These are phyloP conservation scores for Musa itinerans DNA, from an alignment of 176 grass and related monocot species.

Conservation along the genomic window DNA sequence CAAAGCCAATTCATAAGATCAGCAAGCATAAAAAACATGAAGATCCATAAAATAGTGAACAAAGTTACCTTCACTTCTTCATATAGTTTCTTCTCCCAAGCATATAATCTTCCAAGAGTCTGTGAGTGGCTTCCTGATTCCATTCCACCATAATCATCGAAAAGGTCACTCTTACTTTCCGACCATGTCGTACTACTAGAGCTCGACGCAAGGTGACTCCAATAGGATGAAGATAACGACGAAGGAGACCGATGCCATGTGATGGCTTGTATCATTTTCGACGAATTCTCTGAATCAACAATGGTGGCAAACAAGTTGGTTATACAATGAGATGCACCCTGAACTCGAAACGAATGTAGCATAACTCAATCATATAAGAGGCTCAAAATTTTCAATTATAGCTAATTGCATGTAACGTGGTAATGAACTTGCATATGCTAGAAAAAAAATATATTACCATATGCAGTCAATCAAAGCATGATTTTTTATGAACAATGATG, in stretches of 20 bases:
- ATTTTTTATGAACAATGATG: no score
- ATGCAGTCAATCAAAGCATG: no score
- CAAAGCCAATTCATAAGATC: no score
- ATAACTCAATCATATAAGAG: slow-evolving; percentile 17
- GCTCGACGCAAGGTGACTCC: slow-evolving; percentile 50
- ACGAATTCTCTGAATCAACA: slow-evolving; percentile 64
- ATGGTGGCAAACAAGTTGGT: slow-evolving; percentile 24
- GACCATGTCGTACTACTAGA: slow-evolving; percentile 62
- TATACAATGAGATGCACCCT: slow-evolving; percentile 7
- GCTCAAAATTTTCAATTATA: background rate
- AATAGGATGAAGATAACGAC: slow-evolving; percentile 49
- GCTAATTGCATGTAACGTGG: no score
- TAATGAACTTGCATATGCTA: no score
- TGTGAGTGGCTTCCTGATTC: slow-evolving; percentile 84
- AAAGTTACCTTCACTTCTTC: slow-evolving; percentile 89
- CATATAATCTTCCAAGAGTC: slow-evolving; percentile 76
- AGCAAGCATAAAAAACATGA: background rate
- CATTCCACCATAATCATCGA: slow-evolving; percentile 69
- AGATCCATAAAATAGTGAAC: background rate
- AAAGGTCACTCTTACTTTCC: slow-evolving; percentile 65
- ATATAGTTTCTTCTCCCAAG: slow-evolving; percentile 96
- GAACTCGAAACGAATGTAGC: slow-evolving; percentile 35
- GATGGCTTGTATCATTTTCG: slow-evolving; percentile 78
- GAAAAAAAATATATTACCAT: no score
- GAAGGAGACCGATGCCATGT: slow-evolving; percentile 80